Base-by-base conservation (phyloP, 108 stramenopile species). In the Cylindrotheca closterium region DNA sequence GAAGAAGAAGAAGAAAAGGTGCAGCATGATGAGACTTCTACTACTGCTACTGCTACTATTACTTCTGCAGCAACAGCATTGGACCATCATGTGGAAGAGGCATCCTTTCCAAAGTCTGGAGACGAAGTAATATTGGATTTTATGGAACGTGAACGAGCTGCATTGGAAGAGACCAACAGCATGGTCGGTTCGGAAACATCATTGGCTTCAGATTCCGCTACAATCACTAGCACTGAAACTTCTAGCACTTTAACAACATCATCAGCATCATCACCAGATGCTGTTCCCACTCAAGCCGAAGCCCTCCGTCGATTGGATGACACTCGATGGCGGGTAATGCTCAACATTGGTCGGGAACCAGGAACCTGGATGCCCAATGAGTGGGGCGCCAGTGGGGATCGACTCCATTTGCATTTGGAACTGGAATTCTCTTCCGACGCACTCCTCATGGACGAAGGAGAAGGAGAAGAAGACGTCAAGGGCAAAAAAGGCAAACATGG, bases 311-410 rank as follows among this genome's bases (percentile, higher is more conserved):
- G 76, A 29, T 57, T 88, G 52, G 80, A 85, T 51, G 66, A 70
- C 1, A 87, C 80, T 4, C 63, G 67, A 15, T 92, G 91, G 91
- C 82, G 82, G 49, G 48, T 92, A 25, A 72, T 73, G 28, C 67
- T 87, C 24, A 76, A 78, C 62, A 67, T 92, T 47, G 88, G 88
- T 26, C 71, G 91, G 50, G 86, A 87, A 57, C 72, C 72, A 2
- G 87, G 83, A 55, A 87, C 88, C 28, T 86, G 88, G 88, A 92
- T 92, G 91, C 91, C 91, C n/a, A 68, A 73, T 58, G 63, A 65
- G 12, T 92, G 91, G 91, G 91, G 91, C 0, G 61, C 47, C 8
- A 72, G 66, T 47, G 91, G 86, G 4, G 73, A 83, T 18, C 79
- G 84, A 30, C 63, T 92, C 32, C 63, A 66, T 27, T 51, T 92